These are phyloP conservation scores for Willaertia magna DNA, from an alignment of 208 protist genomes.

Conservation along the genomic window DNA sequence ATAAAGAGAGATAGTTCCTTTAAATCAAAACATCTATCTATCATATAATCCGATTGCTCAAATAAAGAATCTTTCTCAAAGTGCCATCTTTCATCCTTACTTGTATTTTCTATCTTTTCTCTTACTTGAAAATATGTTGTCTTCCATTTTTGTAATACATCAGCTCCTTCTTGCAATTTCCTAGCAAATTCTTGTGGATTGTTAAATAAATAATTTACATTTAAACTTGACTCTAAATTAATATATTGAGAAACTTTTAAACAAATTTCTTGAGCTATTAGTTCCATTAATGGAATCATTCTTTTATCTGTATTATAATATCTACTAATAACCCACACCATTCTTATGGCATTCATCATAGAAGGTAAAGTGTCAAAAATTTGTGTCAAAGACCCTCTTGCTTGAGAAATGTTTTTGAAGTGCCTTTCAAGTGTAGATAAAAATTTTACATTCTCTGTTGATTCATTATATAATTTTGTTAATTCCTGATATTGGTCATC, in stretches of 20 bases:
- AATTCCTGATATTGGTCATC: conserved; percentile 76
- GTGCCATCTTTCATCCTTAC: conserved; percentile 89
- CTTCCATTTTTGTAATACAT: conserved; percentile 84
- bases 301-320: conserved; percentile 96
- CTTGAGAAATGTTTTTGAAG: conserved; percentile 85
- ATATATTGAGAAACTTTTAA: conserved; percentile 82
- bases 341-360: conserved; percentile 95
- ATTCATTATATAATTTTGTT: conserved; percentile 83
- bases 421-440: conserved; percentile 93
- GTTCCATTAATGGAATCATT: conserved; percentile 91
- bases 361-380: conserved; percentile 91
- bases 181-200: conserved; percentile 42
- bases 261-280: conserved; percentile 87
- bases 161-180: conserved; percentile 70
- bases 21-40: conserved; percentile 79
- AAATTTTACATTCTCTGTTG: conserved; percentile 98
- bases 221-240: conserved; percentile 31
- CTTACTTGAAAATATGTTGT: conserved; percentile 73
- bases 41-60: conserved; percentile 92
- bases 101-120: conserved; percentile 84
- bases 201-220: conserved; percentile 7
- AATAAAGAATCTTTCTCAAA: conserved; percentile 92
- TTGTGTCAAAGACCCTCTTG: conserved; percentile 67
- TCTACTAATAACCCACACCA: conserved; percentile 98
- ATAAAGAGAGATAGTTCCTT: conserved; percentile 78